Evolutionary conservation across 2,329 filamentous ascomycete genomes (phyloP), one percentile per base, ranked within the genome.

Genomic region (Macrophomina phaseolina): DNA sequence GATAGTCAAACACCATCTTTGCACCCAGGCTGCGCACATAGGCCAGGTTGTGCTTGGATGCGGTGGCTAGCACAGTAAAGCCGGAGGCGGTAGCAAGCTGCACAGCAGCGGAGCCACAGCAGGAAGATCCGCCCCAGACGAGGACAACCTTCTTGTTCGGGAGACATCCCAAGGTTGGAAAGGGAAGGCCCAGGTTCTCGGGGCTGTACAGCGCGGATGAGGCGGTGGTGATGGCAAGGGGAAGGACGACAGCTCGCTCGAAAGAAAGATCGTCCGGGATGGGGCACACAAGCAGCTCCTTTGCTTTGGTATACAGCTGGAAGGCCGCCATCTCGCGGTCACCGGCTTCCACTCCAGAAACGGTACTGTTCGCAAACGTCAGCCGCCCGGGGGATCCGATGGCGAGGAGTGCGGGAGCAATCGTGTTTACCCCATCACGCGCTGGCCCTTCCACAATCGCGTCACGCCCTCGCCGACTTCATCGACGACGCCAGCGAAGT

Each of bases 61-160:
- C 77, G 0, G 81, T 83, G 0, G 80, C 73, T 48, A 84, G 70
- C 11, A 86, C 82, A 14, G 81, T 73, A 67, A 81, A 83, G 0
- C 83, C 83, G 0, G 81, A 78, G 0, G 77, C 78, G 5, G 75
- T 72, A 1, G 79, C 78, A 0, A 85, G 74, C 67, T 86, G 84
- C 11, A 85, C 79, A 0, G 80, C 81, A 51, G 78, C 80, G 48
- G 78, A 78, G 1, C 84, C 83, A 0, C 84, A 81, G 16, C 76
- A 78, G 0, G 81, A 80, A 2, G 82, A 79, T 0, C 84, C 86
- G n/a, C 85, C 85, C 82, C 83, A 87, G 14, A 86, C 72, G 5
- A 86, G 70, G 0, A 83, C 46, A 55, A 75, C 71, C 58, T 80
- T 75, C 14, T 51, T 51, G 4, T 45, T 36, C 9, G 45, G 45